These are phyloP conservation scores for Rutstroemia sp. DNA, from an alignment of 2,329 filamentous ascomycete genomes.

Conservation along the genomic window DNA sequence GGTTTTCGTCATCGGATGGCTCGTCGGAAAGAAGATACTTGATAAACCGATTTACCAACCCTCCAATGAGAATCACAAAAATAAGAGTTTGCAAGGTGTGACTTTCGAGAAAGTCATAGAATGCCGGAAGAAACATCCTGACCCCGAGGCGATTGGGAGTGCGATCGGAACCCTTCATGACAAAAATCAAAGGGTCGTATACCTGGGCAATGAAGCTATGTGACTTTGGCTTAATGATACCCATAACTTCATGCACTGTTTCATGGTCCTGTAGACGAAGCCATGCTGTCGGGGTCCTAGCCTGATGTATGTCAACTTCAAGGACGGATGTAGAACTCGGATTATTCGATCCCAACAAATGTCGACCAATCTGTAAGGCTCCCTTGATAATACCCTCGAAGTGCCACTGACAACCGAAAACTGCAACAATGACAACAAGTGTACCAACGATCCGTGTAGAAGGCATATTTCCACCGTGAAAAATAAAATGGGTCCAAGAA, in stretches of 20 bases:
- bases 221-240: conserved; percentile 63
- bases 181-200: conserved; percentile 68
- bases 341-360: background rate
- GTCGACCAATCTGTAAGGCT: conserved; percentile 21
- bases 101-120: conserved; percentile 61
- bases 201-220: conserved; percentile 68
- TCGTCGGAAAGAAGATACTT: conserved; percentile 65
- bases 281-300: conserved; percentile 70
- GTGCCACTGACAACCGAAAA: conserved; percentile 69
- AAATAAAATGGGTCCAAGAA: conserved; percentile 54
- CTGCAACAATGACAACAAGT: conserved; percentile 63
- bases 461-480: conserved; percentile 57
- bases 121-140: conserved; percentile 45
- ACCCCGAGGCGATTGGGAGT: conserved; percentile 40
- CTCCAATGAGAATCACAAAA: conserved; percentile 54
- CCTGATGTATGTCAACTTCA: conserved; percentile 61
- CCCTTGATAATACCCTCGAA: conserved; percentile 46
- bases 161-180: conserved; percentile 61
- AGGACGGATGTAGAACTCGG: conserved; percentile 32
- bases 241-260: conserved; percentile 68
- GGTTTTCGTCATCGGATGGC: conserved; percentile 38
- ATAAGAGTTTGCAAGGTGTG: conserved; percentile 53
- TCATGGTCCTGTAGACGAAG: conserved; percentile 71
- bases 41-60: conserved; percentile 62
- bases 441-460: conserved; percentile 71